Percentiles rank a stretch among this genome's conserved stretches.
These are phyloP conservation scores for Trichoderma cornu-damae DNA, from an alignment of 2,329 filamentous ascomycete species.

Conservation along the genomic window DNA sequence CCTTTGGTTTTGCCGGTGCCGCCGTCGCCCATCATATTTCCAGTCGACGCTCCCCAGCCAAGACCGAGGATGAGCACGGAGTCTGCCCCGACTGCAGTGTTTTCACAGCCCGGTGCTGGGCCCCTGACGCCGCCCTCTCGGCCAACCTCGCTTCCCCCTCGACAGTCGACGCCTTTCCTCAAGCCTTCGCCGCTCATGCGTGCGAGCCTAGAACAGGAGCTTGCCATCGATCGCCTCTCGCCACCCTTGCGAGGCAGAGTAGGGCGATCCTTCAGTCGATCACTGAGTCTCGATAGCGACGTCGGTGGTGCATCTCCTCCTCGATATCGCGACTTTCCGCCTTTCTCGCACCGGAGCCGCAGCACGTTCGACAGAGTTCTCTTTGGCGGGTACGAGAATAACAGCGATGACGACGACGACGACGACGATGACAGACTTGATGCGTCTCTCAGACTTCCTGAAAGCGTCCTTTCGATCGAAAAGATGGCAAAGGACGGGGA, in stretches of 20 bases:
- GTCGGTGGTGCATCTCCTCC: slow-evolving; percentile 22
- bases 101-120: slow-evolving; percentile 1
- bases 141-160: slow-evolving; percentile 28
- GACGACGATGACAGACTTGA: slow-evolving; percentile 29
- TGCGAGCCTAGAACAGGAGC: slow-evolving; percentile 36
- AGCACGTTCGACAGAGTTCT: slow-evolving; percentile 25
- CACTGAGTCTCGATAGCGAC: slow-evolving; percentile 33
- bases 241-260: slow-evolving; percentile 31
- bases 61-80: slow-evolving; percentile 24
- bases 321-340: slow-evolving; percentile 34
- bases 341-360: slow-evolving; percentile 34
- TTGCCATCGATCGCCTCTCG: slow-evolving; percentile 36
- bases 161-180: slow-evolving; percentile 29
- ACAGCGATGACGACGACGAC: slow-evolving; percentile 20
- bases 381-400: slow-evolving; percentile 12
- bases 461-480: slow-evolving; percentile 31
- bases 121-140: slow-evolving; percentile 27
- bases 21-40: slow-evolving; percentile 30
- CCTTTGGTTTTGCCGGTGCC: slow-evolving; percentile 23
- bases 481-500: slow-evolving; percentile 24
- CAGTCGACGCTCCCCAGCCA: slow-evolving; percentile 24
- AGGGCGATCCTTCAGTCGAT: slow-evolving; percentile 32
- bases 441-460: slow-evolving; percentile 31
- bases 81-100: slow-evolving; percentile 25
- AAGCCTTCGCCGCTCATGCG: slow-evolving; percentile 33